Conservation (phyloP, 2,329 filamentous ascomycete species). For the Lasiodiplodia sp. region DNA sequence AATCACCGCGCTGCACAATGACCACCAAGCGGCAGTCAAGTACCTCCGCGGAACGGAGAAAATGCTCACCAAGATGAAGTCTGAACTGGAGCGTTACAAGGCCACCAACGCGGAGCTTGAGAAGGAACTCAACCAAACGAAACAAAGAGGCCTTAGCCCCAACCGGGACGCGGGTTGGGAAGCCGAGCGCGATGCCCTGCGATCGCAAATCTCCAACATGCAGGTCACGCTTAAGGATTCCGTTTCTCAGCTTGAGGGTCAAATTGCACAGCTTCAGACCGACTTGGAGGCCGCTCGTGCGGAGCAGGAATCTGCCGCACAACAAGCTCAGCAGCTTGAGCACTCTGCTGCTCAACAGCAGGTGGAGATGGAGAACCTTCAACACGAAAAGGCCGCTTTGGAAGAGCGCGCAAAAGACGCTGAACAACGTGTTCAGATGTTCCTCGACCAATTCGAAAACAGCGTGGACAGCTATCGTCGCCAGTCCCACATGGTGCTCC, state of each 20-base stretch:
- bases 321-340: slow-evolving; percentile 60
- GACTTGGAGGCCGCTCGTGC: slow-evolving; percentile 71
- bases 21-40: slow-evolving; percentile 97
- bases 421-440: slow-evolving; percentile 88
- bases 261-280: slow-evolving; percentile 72
- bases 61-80: slow-evolving; percentile 98
- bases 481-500: slow-evolving; percentile 59
- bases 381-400: slow-evolving; percentile 80
- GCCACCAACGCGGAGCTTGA: slow-evolving; percentile 82
- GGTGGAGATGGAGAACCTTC: slow-evolving; percentile 79
- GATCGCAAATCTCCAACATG: slow-evolving; percentile 71
- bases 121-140: slow-evolving; percentile 73
- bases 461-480: slow-evolving; percentile 95
- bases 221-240: slow-evolving; percentile 74
- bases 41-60: slow-evolving; percentile 99
- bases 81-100: slow-evolving; percentile 94
- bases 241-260: slow-evolving; percentile 72
- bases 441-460: slow-evolving; percentile 92
- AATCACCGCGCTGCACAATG: slow-evolving; percentile 90
- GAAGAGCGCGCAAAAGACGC: slow-evolving; percentile 88
- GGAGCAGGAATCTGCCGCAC: slow-evolving; percentile 73
- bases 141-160: slow-evolving; percentile 48
- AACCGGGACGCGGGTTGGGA: slow-evolving; percentile 71
- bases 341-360: slow-evolving; percentile 62
- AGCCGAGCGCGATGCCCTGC: slow-evolving; percentile 71